These are phyloP conservation scores for Tuber aestivum DNA, from an alignment of 495 filamentous ascomycete genomes.

Conservation along the genomic window DNA sequence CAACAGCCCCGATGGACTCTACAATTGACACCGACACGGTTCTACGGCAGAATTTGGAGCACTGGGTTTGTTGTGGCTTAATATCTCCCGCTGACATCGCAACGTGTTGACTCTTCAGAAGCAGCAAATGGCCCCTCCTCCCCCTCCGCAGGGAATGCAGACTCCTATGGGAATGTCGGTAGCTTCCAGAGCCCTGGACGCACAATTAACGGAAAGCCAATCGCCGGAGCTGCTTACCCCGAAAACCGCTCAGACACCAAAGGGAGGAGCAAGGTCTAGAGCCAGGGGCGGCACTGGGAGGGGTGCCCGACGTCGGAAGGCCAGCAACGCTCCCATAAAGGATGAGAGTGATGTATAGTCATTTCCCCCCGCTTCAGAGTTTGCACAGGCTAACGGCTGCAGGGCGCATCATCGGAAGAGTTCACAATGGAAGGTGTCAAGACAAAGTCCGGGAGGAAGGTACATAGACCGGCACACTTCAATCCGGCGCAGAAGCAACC, in stretches of 20 bases:
- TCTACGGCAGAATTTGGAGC: slow-evolving; percentile 33
- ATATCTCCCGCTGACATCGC: slow-evolving; percentile 4
- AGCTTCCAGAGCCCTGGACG: not conserved
- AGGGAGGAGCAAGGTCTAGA: slow-evolving; percentile 5
- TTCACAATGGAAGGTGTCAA: slow-evolving; percentile 46
- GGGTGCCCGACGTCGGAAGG: slow-evolving; percentile 27
- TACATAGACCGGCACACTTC: slow-evolving; percentile 68
- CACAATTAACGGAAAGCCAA: slow-evolving; percentile 4
- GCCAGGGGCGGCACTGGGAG: slow-evolving; percentile 18
- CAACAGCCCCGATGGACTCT: not conserved
- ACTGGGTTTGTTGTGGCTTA: slow-evolving; percentile 13
- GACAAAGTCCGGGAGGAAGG: slow-evolving; percentile 77
- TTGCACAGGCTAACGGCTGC: not conserved
- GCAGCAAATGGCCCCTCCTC: slow-evolving; percentile 13
- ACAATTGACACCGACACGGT: slow-evolving; percentile 30
- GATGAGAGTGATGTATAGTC: slow-evolving; percentile 34
- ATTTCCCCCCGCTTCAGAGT: not conserved
- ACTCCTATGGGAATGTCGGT: slow-evolving; percentile 6
- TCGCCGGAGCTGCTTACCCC: slow-evolving; percentile 19
- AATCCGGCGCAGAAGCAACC: slow-evolving; percentile 55
- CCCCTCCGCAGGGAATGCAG: slow-evolving; percentile 5
- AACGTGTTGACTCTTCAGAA: slow-evolving; percentile 18
- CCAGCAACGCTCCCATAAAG: slow-evolving; percentile 30
- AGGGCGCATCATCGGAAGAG: slow-evolving; percentile 40
- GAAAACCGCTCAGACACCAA: slow-evolving; percentile 21